phyloP scores from a whole-genome alignment of 2,329 filamentous ascomycete genomes.

The Colletotrichum falcatum region DNA sequence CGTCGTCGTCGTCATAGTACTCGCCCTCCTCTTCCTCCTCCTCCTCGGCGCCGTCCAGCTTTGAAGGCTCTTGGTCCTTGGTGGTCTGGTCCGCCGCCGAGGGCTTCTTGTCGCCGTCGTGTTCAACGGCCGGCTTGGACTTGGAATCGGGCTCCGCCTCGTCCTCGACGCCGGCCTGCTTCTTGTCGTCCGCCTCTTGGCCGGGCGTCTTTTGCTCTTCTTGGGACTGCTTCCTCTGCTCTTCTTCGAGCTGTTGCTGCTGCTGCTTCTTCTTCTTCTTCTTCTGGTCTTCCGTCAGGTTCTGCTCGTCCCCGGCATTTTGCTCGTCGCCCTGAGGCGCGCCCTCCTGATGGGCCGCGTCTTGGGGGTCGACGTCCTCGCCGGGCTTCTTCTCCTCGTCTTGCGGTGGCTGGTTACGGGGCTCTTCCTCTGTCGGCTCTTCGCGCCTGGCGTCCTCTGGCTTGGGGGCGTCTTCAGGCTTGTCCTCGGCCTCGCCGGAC shows the following conservation, averaged over 20 bases:
- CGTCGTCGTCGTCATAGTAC: conserved; percentile 3
- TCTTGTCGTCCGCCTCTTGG: conserved; percentile 44
- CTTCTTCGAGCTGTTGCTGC: conserved; percentile 28
- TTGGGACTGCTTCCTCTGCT: conserved; percentile 26
- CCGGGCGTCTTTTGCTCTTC: conserved; percentile 41
- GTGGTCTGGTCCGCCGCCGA: conserved; percentile 35
- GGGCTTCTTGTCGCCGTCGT: conserved; percentile 18
- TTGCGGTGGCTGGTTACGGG: conserved; percentile 5
- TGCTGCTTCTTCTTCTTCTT: conserved; percentile 33
- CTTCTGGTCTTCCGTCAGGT: conserved; percentile 21
- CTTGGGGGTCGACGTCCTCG: conserved; percentile 8
- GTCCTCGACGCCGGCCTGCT: conserved; percentile 43
- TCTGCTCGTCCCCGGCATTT: conserved; percentile 11
- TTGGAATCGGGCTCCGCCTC: conserved; percentile 38
- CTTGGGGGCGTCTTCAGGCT: conserved; percentile 17
- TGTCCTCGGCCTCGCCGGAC: conserved; percentile 11
- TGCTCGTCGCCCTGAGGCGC: neutral
- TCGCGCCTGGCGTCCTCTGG: neutral
- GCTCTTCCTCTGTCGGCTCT: conserved; percentile 5
- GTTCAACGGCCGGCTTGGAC: neutral
- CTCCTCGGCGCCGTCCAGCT: conserved; percentile 23
- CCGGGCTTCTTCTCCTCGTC: conserved; percentile 26
- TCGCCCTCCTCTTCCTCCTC: conserved; percentile 32
- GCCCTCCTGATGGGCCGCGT: neutral
- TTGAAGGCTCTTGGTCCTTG: conserved; percentile 33